phyloP scores from a whole-genome alignment of 352 stramenopile species.

The Pythium phragmitis region DNA sequence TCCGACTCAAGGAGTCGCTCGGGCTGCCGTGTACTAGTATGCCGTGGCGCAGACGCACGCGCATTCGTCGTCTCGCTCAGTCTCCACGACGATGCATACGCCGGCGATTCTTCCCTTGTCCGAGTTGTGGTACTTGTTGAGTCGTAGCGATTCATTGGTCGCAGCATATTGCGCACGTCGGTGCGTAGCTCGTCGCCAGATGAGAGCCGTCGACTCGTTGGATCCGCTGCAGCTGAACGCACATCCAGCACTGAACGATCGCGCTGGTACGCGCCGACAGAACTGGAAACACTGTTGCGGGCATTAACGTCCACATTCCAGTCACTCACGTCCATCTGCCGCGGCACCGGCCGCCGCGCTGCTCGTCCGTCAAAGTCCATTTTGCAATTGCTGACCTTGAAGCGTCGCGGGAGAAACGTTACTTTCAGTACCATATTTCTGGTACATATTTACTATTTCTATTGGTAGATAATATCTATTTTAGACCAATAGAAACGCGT shows the following conservation, averaged over 20 bases:
- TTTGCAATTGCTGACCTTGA: conserved; percentile 19
- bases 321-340: conserved; percentile 47
- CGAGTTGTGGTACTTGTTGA: background rate
- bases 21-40: background rate
- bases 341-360: conserved; percentile 41
- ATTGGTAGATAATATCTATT: conserved; percentile 1
- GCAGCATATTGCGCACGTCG: background rate
- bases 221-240: background rate
- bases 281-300: conserved; percentile 9
- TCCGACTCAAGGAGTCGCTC: background rate
- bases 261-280: background rate
- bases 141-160: conserved; percentile 25
- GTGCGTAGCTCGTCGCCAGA: conserved; percentile 12
- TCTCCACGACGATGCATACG: background rate
- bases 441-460: background rate
- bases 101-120: background rate
- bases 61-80: background rate
- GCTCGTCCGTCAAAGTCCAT: conserved; percentile 30
- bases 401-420: conserved; percentile 12
- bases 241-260: background rate
- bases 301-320: conserved; percentile 33
- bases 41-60: background rate
- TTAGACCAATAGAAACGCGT: conserved; percentile 6
- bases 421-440: conserved; percentile 1
- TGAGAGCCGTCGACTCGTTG: background rate